Conservation (phyloP, 306 rosid species). For the Quercus variabilis region DNA sequence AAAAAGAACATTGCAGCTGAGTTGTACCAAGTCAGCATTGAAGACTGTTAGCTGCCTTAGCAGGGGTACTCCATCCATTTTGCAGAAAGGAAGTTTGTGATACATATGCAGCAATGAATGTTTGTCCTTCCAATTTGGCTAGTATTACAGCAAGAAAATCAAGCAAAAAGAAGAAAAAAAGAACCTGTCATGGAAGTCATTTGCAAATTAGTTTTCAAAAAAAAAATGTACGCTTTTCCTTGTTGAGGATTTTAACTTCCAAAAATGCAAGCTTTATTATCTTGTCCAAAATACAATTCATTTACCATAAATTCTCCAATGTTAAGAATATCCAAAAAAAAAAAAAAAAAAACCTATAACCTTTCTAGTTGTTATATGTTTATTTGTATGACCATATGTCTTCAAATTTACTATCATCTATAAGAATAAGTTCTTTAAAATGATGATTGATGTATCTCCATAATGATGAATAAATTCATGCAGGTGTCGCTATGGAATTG, state of each 20-base stretch:
- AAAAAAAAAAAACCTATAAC: neutral
- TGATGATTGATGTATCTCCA: conserved; percentile 8
- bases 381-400: neutral
- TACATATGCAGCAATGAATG: no score
- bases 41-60: no score
- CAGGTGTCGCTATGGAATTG: conserved; percentile 99
- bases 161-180: neutral
- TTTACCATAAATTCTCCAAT: neutral
- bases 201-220: neutral
- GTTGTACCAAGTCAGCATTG: no score
- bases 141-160: neutral
- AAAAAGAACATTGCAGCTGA: no score
- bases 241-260: neutral
- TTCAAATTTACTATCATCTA: neutral
- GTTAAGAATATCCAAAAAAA: neutral
- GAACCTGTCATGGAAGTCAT: no score
- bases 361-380: neutral
- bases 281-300: neutral
- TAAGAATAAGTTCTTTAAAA: neutral
- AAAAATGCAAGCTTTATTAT: neutral
- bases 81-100: no score
- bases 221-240: neutral
- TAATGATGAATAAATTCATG: conserved; percentile 4
- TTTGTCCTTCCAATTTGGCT: neutral
- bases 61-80: no score